Base-by-base conservation (phyloP, 1,284 basidiomycete species). In the Irpex sp. region DNA sequence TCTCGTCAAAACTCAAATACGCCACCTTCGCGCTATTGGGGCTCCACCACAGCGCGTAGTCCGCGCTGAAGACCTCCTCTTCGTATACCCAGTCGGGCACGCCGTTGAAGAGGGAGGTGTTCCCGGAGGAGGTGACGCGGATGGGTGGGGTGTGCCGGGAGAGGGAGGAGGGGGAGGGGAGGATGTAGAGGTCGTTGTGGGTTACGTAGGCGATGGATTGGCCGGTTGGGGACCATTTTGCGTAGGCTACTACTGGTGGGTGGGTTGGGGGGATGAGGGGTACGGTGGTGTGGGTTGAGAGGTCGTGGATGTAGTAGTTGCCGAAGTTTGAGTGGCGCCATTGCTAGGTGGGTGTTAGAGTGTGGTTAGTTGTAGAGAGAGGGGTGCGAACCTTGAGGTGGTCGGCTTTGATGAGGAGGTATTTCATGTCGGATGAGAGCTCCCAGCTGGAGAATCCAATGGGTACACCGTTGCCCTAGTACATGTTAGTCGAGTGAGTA, bases 71-170 rank as follows among this genome's bases (percentile, higher is more conserved):
- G 26, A 98, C 85, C 73, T 98, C 95, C 75, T 98, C 95, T 75
- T 98, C 95, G 74, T 97, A 97, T 5, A 97, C 95, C 94, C 97
- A 98, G 75, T 97, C 95, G 0, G 95, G 93, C 0, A 98, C 90
- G 5, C 95, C 97, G 70, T 98, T 90, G 81, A 98, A 98, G 35
- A 95, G 81, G 0, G 92, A 91, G 0, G 85, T 81, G 54, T 90
- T 93, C 0, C 96, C 97, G 21, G 89, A 88, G 1, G 81, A 78
- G 0, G 97, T 99, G 5, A 99, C 79, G 13, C 90, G 87, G 56
- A 96, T 87, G n/a, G 88, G 79, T 3, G 75, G 68, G 31, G 31
- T 33, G 6, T 6, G 31, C 1, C 31, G 31, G 31, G 31, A 33
- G 1, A 76, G 73, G 1, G 77, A 74, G 2, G 79, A 78, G 7